Evolutionary conservation across 305 asterid genomes (phyloP).

Genomic region (Salvia sclarea): DNA sequence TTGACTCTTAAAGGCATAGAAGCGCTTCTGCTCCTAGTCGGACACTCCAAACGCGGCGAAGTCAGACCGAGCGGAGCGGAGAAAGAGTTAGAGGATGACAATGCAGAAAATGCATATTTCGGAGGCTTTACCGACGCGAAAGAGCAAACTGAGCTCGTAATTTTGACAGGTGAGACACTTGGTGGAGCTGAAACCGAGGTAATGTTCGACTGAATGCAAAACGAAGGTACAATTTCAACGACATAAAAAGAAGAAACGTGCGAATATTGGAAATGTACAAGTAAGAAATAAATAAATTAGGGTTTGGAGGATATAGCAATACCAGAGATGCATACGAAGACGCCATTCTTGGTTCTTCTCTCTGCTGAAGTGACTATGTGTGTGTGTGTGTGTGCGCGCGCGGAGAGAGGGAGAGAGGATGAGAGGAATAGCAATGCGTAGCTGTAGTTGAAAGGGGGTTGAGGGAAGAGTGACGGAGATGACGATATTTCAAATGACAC

Average conservation of each 20-base stretch:
- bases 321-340: conserved; percentile 59
- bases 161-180: conserved; percentile 32
- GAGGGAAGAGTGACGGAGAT: conserved; percentile 37
- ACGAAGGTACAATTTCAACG: background rate
- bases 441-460: conserved; percentile 10
- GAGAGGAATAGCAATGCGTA: conserved; percentile 12
- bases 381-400: background rate
- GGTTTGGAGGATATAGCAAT: conserved; percentile 19
- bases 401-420: conserved; percentile 13
- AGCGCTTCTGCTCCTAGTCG: conserved; percentile 34
- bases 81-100: conserved; percentile 48
- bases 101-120: conserved; percentile 38
- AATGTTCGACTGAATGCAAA: conserved; percentile 55
- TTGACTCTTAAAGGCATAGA: conserved; percentile 45
- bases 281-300: conserved; percentile 14
- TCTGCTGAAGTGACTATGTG: background rate
- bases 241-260: background rate
- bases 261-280: conserved; percentile 7
- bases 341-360: conserved; percentile 49
- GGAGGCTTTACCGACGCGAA: conserved; percentile 33
- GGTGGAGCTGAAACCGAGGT: conserved; percentile 62
- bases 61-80: conserved; percentile 54
- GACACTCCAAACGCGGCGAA: conserved; percentile 32
- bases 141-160: conserved; percentile 34
- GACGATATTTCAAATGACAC: conserved; percentile 37